phyloP scores from a whole-genome alignment of 2,329 filamentous ascomycete species.

The Nigrograna mackinnonii region DNA sequence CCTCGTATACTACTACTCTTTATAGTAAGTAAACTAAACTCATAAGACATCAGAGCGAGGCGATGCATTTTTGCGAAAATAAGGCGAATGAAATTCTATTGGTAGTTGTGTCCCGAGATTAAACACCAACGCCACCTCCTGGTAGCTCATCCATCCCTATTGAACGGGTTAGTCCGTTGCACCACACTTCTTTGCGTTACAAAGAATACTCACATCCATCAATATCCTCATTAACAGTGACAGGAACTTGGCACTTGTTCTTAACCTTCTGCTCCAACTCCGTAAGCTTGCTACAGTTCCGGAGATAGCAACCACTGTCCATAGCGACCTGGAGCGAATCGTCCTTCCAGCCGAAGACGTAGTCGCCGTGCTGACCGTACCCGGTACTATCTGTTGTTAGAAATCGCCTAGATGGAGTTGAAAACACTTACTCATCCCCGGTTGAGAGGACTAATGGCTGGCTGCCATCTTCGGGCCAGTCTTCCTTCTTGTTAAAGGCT shows the following conservation, averaged over 20 bases:
- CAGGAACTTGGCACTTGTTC: constrained; percentile 15
- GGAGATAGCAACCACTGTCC: constrained; percentile 18
- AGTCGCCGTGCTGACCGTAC: constrained; percentile 54
- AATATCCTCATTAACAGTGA: constrained; percentile 17
- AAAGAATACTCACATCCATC: constrained; percentile 21
- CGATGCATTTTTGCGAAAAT: too few relatives aligned
- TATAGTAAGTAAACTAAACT: too few relatives aligned
- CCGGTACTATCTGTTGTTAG: constrained; percentile 49
- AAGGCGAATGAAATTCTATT: too few relatives aligned
- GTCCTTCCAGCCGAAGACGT: constrained; percentile 20
- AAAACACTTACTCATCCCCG: constrained; percentile 39
- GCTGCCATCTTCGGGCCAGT: constrained; percentile 17
- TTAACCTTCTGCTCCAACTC: constrained; percentile 11
- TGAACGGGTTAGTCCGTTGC: too few relatives aligned
- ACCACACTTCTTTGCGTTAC: too few relatives aligned
- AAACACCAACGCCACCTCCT: too few relatives aligned
- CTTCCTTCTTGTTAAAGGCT: constrained; percentile 17
- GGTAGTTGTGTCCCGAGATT: too few relatives aligned
- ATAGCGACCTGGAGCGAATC: constrained; percentile 16
- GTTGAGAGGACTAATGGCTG: constrained; percentile 16
- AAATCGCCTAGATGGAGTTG: constrained; percentile 8
- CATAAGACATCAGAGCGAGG: too few relatives aligned
- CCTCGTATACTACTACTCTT: too few relatives aligned
- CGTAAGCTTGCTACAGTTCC: constrained; percentile 15
- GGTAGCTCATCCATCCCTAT: too few relatives aligned